phyloP scores from a whole-genome alignment of 345 rosid species.

The Melaleuca quinquenervia region DNA sequence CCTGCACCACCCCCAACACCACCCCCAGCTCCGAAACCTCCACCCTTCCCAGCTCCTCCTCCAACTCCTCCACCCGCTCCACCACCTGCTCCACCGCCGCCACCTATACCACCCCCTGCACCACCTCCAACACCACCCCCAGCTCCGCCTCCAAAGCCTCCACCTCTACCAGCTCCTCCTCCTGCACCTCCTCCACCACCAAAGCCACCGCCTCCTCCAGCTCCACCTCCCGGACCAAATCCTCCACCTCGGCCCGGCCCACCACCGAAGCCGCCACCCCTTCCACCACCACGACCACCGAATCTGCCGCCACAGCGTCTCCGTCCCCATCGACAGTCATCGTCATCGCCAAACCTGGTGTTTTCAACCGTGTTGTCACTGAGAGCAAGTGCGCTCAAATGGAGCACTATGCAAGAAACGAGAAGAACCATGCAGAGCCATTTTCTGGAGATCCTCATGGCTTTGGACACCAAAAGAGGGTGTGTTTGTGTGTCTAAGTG shows the following conservation, averaged over 20 bases:
- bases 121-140: slow-evolving; percentile 3
- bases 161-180: slow-evolving; percentile 1
- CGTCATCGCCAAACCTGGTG: slow-evolving; percentile 2
- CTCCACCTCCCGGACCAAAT: neutral
- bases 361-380: slow-evolving; percentile 13
- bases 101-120: slow-evolving; percentile 4
- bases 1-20: slow-evolving; percentile 25
- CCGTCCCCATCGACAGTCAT: slow-evolving; percentile 12
- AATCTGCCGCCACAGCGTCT: slow-evolving; percentile 3
- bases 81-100: neutral
- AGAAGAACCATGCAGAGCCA: slow-evolving; percentile 19
- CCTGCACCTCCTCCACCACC: neutral
- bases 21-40: slow-evolving; percentile 17
- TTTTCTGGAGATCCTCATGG: slow-evolving; percentile 16
- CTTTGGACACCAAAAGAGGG: neutral
- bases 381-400: slow-evolving; percentile 8
- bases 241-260: neutral
- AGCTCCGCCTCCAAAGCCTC: neutral
- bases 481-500: neutral
- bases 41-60: slow-evolving; percentile 6
- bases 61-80: slow-evolving; percentile 1
- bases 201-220: neutral
- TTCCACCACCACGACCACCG: neutral
- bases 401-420: slow-evolving; percentile 7
- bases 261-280: neutral